phyloP scores from a whole-genome alignment of 108 stramenopile species.

The Fragilaria radians region DNA sequence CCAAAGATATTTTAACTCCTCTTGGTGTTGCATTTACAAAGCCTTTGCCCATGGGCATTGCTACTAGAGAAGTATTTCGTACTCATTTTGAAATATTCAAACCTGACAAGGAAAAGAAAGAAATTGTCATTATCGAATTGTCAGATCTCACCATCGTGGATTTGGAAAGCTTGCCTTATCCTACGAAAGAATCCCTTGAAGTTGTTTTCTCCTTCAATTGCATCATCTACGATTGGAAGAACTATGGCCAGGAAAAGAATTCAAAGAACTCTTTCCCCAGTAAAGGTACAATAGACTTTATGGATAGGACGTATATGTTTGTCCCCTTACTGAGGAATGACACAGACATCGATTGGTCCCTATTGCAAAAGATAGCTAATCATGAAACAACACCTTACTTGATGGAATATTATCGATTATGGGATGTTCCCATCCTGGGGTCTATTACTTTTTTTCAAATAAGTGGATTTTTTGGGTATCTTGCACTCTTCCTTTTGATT shows the following conservation, averaged over 20 bases:
- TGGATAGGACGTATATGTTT: constrained; percentile 8
- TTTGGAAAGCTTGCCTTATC: no score
- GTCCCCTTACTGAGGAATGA: constrained; percentile 1
- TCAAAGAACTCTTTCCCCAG: not conserved
- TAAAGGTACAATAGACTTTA: not conserved
- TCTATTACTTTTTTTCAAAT: not conserved
- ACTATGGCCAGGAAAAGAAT: not conserved
- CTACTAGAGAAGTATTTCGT: not conserved
- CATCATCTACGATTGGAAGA: not conserved
- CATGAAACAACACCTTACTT: not conserved
- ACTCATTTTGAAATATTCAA: not conserved
- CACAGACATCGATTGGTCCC: constrained; percentile 1
- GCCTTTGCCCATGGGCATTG: not conserved
- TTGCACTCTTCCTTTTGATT: not conserved
- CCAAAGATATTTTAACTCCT: not conserved
- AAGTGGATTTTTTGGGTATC: not conserved
- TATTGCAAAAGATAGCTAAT: not conserved
- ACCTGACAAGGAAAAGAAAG: not conserved
- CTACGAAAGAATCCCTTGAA: not conserved
- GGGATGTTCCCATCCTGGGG: constrained; percentile 1
- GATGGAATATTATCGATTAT: not conserved
- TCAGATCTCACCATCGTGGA: not conserved
- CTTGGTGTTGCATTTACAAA: not conserved
- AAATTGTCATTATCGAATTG: not conserved
- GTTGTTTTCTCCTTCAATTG: not conserved